Evolutionary conservation across 2,329 filamentous ascomycete species (phyloP), one percentile per base, ranked within the genome.

Genomic region (Nothophaeocryptopus gaeumannii): DNA sequence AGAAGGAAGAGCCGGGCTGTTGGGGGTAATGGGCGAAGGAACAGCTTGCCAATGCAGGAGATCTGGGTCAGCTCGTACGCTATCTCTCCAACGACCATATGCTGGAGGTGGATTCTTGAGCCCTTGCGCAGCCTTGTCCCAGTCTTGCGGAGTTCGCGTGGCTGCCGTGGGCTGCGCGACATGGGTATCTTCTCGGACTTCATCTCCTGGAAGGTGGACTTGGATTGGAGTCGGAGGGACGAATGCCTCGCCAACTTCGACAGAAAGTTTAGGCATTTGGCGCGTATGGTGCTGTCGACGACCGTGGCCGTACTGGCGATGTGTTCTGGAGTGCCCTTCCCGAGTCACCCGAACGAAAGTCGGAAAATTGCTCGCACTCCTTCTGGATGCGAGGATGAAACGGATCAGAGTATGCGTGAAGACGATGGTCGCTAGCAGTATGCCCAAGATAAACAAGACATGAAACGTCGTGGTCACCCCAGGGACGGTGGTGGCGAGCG

Each of bases 41-140:
- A 58, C 47, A 12, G 55, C 47, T 20, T 60, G 83, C 89, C 89
- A 95, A 66, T 87, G 89, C 20, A 95, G 76, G 11, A 89, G 76
- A 63, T 92, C 82, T 1, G 89, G 89, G 62, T 95, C 86, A 30
- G 90, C 85, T 40, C 88, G 79, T 81, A 93, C 88, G 63, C 86
- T 92, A 67, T 85, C 84, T 45, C 89, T 78, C 88, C 89, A 95
- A 1, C 89, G 73, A 0, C 90, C 90, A 65, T 96, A 96, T 2
- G 89, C 89, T 0, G 91, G 90, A 3, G 91, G 90, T 8, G 83
- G 81, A 14, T 66, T 47, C 67, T 54, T 47, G 3, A 63, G 44
- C 8, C 39, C 44, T 2, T 50, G 33, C 26, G 57, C 32, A 10
- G 58, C 49, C 35, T 65, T 62, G 35, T 63, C 59, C 51, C 55